Evolutionary conservation across 805 yeast genomes (phyloP), one percentile per base, ranked within the genome.

Genomic region (Candida patagonica): DNA sequence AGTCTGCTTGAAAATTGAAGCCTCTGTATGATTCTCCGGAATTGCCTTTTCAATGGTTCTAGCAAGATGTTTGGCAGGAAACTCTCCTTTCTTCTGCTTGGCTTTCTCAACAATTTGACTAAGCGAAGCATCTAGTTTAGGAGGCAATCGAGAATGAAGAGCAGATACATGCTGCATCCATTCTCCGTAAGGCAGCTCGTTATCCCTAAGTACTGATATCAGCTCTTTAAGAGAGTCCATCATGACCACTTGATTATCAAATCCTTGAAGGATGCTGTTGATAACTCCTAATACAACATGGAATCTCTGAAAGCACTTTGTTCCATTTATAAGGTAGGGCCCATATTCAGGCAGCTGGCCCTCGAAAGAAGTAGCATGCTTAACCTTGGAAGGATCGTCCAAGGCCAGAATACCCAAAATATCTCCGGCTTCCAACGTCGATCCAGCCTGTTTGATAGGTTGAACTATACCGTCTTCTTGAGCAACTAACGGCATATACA

Each of bases 401-500:
- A 92, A 69, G 13, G 96, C 80, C 51, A 92, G 71, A 45, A 92
- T 89, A 19, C 96, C 98, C 59, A 92, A 74, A 45, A 94, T 89
- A 57, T 92, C 98, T 66, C 98, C 98, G 36, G 96, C 96, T 52
- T 76, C 76, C 43, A 92, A 81, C 21, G 94, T 86, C n/a, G 97
- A 81, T 39, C 99, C 99, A 7, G 98, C 97, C 67, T 92, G 98
- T 64, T 92, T 89, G 59, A 92, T 77, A 31, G 87, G 68, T 67
- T 89, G 96, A 40, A 88, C 84, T 43, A 74, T 70, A 72, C 99
- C 99, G 55, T 83, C 81, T 62, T 89, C 98, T 62, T 79, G 85
- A 16, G 96, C 89, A 56, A 88, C 68, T 54, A 92, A 73, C 37
- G 98, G 96, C 96, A 92, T 92, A 65, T 88, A 87, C 98, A 92